These are phyloP conservation scores for Aspergillus alliaceus DNA, from an alignment of 2,329 filamentous ascomycete species.

Conservation along the genomic window DNA sequence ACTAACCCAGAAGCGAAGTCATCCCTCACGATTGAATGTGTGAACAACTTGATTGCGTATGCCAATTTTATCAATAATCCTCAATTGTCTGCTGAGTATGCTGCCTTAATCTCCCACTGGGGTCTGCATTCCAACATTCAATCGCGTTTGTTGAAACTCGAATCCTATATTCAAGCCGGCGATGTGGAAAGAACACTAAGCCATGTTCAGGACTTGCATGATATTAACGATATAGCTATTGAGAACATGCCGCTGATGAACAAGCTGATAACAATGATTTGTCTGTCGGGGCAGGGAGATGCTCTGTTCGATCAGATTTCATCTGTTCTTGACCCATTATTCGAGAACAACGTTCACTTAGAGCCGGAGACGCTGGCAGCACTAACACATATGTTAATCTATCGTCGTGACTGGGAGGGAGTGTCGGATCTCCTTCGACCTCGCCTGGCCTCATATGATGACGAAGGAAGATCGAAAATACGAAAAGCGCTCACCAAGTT, in stretches of 20 bases:
- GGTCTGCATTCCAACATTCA: conserved; percentile 66
- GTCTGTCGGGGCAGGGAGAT: conserved; percentile 50
- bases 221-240: conserved; percentile 55
- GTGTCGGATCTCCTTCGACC: conserved; percentile 81
- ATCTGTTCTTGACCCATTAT: conserved; percentile 70
- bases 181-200: conserved; percentile 64
- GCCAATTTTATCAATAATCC: conserved; percentile 70
- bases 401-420: conserved; percentile 73
- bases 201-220: conserved; percentile 54
- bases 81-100: conserved; percentile 71
- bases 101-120: conserved; percentile 65
- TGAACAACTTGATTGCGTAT: conserved; percentile 74
- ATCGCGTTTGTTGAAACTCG: conserved; percentile 73
- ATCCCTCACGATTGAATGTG: conserved; percentile 65
- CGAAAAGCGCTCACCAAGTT: conserved; percentile 67
- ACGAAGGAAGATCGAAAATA: conserved; percentile 65
- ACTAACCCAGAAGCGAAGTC: conserved; percentile 45
- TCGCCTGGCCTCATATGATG: conserved; percentile 43
- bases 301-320: conserved; percentile 71
- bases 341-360: conserved; percentile 67
- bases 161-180: conserved; percentile 70
- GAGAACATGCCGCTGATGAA: conserved; percentile 68
- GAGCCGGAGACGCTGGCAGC: conserved; percentile 72
- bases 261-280: conserved; percentile 69
- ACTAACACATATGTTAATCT: conserved; percentile 72